A percentile compares a stretch with the other conserved stretches of the same genome.
Conservation (phyloP, 108 stramenopile species). For the Pelagomonas calceolata region DNA sequence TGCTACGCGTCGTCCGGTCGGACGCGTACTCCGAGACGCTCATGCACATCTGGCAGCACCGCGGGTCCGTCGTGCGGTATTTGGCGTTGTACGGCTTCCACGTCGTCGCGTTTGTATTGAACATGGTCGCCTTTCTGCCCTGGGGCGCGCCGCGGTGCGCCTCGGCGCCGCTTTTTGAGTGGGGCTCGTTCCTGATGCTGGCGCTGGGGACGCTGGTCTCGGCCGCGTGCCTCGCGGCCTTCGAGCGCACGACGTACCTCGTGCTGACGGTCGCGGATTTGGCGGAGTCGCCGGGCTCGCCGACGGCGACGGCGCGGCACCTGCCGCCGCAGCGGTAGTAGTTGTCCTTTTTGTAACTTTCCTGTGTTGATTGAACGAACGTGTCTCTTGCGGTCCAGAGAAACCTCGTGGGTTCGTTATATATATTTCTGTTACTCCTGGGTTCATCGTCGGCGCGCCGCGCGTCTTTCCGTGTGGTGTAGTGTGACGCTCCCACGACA, state of each 20-base stretch:
- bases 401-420: no score
- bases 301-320: no score
- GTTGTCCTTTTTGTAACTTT: no score
- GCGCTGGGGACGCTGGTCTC: background rate
- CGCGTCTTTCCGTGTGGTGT: no score
- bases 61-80: background rate
- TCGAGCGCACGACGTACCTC: background rate
- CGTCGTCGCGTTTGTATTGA: background rate
- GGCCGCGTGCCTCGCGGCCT: background rate
- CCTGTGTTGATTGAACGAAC: no score
- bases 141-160: background rate
- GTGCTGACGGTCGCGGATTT: background rate
- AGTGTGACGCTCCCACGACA: no score
- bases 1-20: background rate
- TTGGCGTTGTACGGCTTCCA: background rate
- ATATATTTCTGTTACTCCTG: no score
- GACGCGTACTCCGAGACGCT: background rate
- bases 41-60: background rate
- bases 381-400: no score
- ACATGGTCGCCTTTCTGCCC: background rate
- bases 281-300: no score
- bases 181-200: background rate
- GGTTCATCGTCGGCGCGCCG: no score
- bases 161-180: background rate
- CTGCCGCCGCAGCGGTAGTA: no score